Evolutionary conservation across 768 basidiomycete genomes (phyloP).

Genomic region (Mrakia hoshinonis): DNA sequence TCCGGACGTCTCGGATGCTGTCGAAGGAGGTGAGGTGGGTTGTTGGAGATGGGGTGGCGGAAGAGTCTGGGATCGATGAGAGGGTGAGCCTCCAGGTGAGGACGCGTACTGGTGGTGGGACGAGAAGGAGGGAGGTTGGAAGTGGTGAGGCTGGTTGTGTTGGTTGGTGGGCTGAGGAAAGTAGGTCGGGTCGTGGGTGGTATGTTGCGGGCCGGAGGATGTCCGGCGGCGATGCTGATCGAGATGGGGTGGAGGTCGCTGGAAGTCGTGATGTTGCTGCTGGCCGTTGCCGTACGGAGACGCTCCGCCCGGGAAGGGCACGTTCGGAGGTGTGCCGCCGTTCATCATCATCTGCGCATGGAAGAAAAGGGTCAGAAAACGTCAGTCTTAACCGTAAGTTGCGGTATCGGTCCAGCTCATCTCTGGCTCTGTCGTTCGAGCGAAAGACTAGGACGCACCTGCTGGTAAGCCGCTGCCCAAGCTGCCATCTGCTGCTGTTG

Average conservation of each 20-base stretch:
- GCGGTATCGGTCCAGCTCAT: background rate
- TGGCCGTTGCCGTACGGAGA: slow-evolving; percentile 14
- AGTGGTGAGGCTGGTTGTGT: background rate
- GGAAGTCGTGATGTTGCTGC: slow-evolving; percentile 12
- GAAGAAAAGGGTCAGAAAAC: background rate
- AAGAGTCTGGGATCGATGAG: background rate
- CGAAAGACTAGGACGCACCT: slow-evolving; percentile 5
- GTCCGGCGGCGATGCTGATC: slow-evolving; percentile 18
- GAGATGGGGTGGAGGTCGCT: slow-evolving; percentile 11
- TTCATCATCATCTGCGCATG: slow-evolving; percentile 19
- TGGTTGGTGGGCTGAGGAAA: slow-evolving; percentile 5
- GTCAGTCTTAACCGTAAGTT: background rate
- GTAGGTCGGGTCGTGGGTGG: background rate
- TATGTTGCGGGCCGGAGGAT: slow-evolving; percentile 11
- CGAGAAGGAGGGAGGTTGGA: background rate
- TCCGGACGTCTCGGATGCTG: background rate
- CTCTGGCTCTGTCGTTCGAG: background rate
- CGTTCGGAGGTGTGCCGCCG: background rate
- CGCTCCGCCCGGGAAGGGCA: slow-evolving; percentile 19
- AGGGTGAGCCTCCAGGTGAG: background rate
- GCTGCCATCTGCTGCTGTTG: slow-evolving; percentile 27
- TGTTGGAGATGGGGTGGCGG: background rate
- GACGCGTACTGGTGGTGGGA: background rate
- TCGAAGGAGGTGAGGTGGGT: background rate
- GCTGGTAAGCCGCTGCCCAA: slow-evolving; percentile 25